Conservation (phyloP, 169 alveolate genomes). For the Perkinsus marinus region DNA sequence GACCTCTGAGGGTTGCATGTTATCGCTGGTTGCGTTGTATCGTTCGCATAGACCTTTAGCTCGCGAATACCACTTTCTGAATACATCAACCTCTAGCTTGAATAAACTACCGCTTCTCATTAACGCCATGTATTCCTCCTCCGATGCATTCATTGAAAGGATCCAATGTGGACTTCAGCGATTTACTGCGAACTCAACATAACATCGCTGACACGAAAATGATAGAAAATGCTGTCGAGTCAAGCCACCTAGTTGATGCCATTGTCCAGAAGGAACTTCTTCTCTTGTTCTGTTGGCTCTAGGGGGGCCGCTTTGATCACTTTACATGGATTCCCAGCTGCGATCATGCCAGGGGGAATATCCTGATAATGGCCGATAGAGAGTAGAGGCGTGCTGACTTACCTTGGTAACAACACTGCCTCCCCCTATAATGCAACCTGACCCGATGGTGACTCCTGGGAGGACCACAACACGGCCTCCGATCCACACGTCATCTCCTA, state of each 20-base stretch:
- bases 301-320: not conserved
- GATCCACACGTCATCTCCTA: constrained; percentile 26
- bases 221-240: not conserved
- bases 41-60: not conserved
- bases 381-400: not conserved
- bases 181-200: not conserved
- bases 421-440: constrained; percentile 18
- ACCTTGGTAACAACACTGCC: constrained; percentile 36
- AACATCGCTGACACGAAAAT: not conserved
- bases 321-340: not conserved
- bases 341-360: not conserved
- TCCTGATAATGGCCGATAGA: not conserved
- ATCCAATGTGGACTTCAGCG: not conserved
- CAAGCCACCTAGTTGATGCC: not conserved
- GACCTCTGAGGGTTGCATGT: not conserved
- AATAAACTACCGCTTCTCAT: not conserved
- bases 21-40: not conserved
- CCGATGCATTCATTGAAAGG: not conserved
- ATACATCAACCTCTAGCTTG: not conserved
- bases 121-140: not conserved
- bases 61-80: not conserved
- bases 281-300: not conserved
- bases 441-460: constrained; percentile 26
- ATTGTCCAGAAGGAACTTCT: not conserved
- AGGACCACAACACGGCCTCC: constrained; percentile 24